These are phyloP conservation scores for Sugiyamaella qingdaonensis DNA, from an alignment of 805 yeast genomes.

Conservation along the genomic window DNA sequence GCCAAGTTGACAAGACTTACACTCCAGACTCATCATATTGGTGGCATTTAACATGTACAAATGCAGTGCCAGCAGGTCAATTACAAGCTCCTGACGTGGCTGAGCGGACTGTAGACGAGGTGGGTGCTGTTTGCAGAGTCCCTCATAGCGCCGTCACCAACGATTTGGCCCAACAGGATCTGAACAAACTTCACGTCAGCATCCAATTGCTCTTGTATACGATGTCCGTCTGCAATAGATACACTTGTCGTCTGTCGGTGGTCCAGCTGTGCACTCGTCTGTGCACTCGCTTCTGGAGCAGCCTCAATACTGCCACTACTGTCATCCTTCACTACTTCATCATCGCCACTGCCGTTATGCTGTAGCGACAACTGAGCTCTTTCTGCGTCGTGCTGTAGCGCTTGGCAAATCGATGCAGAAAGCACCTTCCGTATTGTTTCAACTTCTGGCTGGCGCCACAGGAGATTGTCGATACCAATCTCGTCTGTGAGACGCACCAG, in stretches of 20 bases:
- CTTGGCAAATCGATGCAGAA: neutral
- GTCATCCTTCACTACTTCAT: neutral
- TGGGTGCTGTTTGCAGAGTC: neutral
- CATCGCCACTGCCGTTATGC: neutral
- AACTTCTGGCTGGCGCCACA: conserved; percentile 2
- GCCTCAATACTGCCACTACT: neutral
- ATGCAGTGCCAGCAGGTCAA: no score
- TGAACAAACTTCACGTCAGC: neutral
- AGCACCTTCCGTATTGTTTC: neutral
- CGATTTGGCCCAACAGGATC: neutral
- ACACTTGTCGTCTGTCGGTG: neutral
- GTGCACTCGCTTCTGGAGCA: neutral
- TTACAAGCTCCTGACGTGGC: neutral
- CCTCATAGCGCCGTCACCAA: neutral
- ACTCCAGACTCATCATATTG: no score
- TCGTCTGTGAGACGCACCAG: neutral
- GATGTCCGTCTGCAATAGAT: neutral
- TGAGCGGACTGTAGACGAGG: neutral
- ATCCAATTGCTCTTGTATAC: neutral
- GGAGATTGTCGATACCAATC: neutral
- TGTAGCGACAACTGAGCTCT: neutral
- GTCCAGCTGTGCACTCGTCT: neutral
- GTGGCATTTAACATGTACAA: no score
- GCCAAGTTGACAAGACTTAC: no score
- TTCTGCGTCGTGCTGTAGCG: neutral